A percentile compares a stretch with the other conserved stretches of the same genome.
Evolutionary conservation across 257 asterid genomes (phyloP).

Genomic region (Asclepias syriaca): DNA sequence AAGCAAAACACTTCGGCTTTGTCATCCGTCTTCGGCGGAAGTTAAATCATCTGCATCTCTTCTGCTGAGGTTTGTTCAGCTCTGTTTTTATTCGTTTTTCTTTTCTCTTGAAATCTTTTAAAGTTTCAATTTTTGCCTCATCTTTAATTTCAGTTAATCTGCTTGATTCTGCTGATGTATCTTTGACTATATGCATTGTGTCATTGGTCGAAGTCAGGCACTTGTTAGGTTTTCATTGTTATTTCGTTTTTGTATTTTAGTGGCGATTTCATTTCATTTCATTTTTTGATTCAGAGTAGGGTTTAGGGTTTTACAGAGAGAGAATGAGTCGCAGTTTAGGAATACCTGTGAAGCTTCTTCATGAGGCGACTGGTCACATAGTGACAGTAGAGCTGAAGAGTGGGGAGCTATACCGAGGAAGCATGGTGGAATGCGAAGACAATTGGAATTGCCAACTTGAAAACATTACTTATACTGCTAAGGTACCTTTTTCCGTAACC

Average conservation of each 20-base stretch:
- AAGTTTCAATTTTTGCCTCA: not conserved
- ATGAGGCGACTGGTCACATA: conserved; percentile 90
- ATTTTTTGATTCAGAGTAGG: not conserved
- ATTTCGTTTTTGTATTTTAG: not conserved
- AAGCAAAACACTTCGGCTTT: not conserved
- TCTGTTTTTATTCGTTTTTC: not conserved
- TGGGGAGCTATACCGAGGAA: conserved; percentile 91
- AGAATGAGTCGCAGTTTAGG: conserved; percentile 88
- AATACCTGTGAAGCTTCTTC: conserved; percentile 95
- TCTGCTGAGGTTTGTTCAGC: not conserved
- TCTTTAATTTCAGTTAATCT: not conserved
- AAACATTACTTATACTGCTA: conserved; percentile 45
- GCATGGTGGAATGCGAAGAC: conserved; percentile 70
- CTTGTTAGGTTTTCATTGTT: not conserved
- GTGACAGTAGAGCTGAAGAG: conserved; percentile 91
- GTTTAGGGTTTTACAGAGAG: not conserved
- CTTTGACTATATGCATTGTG: not conserved
- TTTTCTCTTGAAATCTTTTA: not conserved
- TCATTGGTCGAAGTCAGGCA: not conserved
- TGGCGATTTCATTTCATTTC: too few relatives aligned
- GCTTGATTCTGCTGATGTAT: not conserved
- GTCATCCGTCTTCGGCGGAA: not conserved
- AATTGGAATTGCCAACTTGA: conserved; percentile 60
- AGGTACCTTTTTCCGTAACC: conserved; percentile 16
- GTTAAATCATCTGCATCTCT: not conserved